phyloP scores from a whole-genome alignment of 495 filamentous ascomycete genomes.

The Chaetomidium leptoderma region DNA sequence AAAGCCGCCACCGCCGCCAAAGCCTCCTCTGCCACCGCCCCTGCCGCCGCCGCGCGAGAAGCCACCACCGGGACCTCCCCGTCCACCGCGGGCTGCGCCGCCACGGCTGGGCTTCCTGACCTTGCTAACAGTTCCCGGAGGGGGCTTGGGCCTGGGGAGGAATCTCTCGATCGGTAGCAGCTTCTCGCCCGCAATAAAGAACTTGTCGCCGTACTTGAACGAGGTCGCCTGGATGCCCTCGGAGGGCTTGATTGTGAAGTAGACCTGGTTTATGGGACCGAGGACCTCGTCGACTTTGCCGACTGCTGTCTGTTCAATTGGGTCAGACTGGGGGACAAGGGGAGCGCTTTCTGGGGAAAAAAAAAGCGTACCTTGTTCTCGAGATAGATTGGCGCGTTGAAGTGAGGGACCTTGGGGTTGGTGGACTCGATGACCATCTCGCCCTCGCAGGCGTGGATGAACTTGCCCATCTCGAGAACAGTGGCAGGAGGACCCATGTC shows the following conservation, averaged over 20 bases:
- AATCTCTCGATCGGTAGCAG: slow-evolving; percentile 92
- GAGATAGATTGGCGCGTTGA: slow-evolving; percentile 97
- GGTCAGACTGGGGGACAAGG: background rate
- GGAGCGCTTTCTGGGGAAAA: background rate
- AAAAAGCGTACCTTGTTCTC: slow-evolving; percentile 79
- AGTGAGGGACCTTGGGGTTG: slow-evolving; percentile 95
- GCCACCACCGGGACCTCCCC: slow-evolving; percentile 37
- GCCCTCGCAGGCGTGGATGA: slow-evolving; percentile 90
- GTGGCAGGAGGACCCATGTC: slow-evolving; percentile 52
- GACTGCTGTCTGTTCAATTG: slow-evolving; percentile 60
- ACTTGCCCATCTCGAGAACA: slow-evolving; percentile 77
- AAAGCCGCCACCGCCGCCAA: slow-evolving; percentile 31
- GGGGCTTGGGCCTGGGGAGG: slow-evolving; percentile 88
- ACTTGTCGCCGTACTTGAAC: slow-evolving; percentile 94
- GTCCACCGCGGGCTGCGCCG: slow-evolving; percentile 37
- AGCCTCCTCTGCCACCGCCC: slow-evolving; percentile 41
- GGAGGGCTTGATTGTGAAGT: slow-evolving; percentile 93
- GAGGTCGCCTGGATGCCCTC: slow-evolving; percentile 91
- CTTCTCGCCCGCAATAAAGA: slow-evolving; percentile 93
- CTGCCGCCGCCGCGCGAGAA: slow-evolving; percentile 37
- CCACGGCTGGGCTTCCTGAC: slow-evolving; percentile 55
- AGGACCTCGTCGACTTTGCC: slow-evolving; percentile 95
- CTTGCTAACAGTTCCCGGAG: slow-evolving; percentile 55
- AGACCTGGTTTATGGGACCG: slow-evolving; percentile 92
- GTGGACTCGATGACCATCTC: slow-evolving; percentile 92